phyloP scores from a whole-genome alignment of 2,329 filamentous ascomycete species.

The Didymella pinodella region DNA sequence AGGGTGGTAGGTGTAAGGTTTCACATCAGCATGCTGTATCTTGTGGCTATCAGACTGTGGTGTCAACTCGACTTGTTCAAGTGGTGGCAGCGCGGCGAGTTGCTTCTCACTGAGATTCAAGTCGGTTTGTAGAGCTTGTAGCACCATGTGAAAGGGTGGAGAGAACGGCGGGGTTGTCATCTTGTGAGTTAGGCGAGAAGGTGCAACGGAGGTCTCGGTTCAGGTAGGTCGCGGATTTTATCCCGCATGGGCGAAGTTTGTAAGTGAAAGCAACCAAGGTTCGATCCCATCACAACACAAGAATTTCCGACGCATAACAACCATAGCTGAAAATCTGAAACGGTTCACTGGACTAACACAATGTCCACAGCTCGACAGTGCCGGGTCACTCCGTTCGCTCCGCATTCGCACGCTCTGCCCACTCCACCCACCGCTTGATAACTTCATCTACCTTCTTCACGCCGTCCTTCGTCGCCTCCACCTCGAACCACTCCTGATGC shows the following conservation, averaged over 20 bases:
- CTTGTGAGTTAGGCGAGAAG: not conserved
- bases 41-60: not conserved
- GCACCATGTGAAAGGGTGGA: not conserved
- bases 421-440: conserved; percentile 84
- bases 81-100: not conserved
- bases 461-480: conserved; percentile 75
- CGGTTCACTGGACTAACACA: too few species aligned
- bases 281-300: not conserved
- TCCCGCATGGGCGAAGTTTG: not conserved
- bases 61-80: not conserved
- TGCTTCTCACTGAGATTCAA: not conserved
- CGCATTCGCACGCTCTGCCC: conserved; percentile 67
- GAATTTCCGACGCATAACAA: not conserved
- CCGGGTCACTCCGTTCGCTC: not conserved
- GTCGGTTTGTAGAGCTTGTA: not conserved
- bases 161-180: not conserved
- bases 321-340: too few species aligned
- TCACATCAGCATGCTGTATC: not conserved
- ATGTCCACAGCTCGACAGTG: not conserved
- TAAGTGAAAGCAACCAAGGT: not conserved
- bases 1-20: not conserved
- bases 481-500: conserved; percentile 95
- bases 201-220: too few species aligned
- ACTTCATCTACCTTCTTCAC: conserved; percentile 75
- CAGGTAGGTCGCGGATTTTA: not conserved